phyloP scores from a whole-genome alignment of 2,329 filamentous ascomycete genomes.

The Stagonosporopsis chrysanthemi region DNA sequence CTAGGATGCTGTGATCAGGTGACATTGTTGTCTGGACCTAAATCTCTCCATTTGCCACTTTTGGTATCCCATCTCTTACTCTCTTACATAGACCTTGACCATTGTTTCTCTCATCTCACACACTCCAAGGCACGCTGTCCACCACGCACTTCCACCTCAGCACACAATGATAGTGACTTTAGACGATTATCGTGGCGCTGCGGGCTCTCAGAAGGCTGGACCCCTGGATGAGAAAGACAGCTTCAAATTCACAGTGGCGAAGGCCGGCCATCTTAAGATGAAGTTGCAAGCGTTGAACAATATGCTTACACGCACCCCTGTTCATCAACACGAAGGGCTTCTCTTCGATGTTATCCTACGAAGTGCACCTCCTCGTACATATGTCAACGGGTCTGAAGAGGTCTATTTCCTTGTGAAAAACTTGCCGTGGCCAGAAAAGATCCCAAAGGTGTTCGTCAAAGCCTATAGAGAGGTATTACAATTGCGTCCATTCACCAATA shows the following conservation, averaged over 20 bases:
- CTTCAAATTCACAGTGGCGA: slow-evolving; percentile 26
- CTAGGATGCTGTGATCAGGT: slow-evolving; percentile 1
- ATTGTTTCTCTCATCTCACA: not conserved
- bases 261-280: slow-evolving; percentile 29
- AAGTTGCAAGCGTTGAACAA: slow-evolving; percentile 32
- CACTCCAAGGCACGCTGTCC: not conserved
- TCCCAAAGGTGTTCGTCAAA: slow-evolving; percentile 28
- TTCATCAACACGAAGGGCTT: slow-evolving; percentile 4
- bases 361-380: slow-evolving; percentile 5
- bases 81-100: not conserved
- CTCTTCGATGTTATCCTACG: slow-evolving; percentile 4
- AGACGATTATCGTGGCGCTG: slow-evolving; percentile 3
- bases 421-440: slow-evolving; percentile 28
- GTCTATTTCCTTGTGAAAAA: slow-evolving; percentile 26
- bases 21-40: not conserved
- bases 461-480: slow-evolving; percentile 28
- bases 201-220: not conserved
- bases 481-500: slow-evolving; percentile 27
- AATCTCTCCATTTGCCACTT: not conserved
- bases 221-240: not conserved
- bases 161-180: slow-evolving; percentile 11
- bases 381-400: slow-evolving; percentile 29
- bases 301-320: slow-evolving; percentile 3
- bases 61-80: not conserved
- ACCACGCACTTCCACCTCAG: not conserved